phyloP scores from a whole-genome alignment of 768 basidiomycete species.

The Tephrocybe sp. region DNA sequence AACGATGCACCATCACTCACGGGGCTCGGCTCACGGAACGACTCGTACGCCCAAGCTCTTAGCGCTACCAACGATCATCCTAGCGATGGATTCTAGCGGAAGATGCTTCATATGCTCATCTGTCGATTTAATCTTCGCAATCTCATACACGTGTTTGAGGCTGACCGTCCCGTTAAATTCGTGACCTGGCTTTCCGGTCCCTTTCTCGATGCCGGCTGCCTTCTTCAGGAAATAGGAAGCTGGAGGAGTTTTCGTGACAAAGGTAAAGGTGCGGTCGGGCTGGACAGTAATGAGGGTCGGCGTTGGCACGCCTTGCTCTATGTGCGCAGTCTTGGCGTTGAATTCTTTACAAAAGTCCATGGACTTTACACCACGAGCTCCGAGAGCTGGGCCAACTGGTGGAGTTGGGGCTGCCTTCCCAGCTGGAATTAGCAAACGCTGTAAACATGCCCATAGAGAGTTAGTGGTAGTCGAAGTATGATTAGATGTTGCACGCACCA shows the following conservation, averaged over 20 bases:
- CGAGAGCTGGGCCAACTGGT: slow-evolving; percentile 95
- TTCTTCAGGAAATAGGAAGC: slow-evolving; percentile 89
- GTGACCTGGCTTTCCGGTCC: slow-evolving; percentile 79
- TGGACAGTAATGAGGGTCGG: slow-evolving; percentile 94
- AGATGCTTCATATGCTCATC: slow-evolving; percentile 90
- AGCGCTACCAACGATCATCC: slow-evolving; percentile 87
- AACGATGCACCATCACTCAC: slow-evolving; percentile 20
- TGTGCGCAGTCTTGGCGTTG: slow-evolving; percentile 93
- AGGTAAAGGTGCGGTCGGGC: slow-evolving; percentile 94
- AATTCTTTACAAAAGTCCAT: slow-evolving; percentile 99
- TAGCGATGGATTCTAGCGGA: slow-evolving; percentile 83
- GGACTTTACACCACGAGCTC: slow-evolving; percentile 96
- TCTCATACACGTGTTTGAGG: slow-evolving; percentile 98
- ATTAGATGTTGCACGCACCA: slow-evolving; percentile 49
- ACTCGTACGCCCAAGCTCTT: slow-evolving; percentile 88
- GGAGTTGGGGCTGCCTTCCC: slow-evolving; percentile 96
- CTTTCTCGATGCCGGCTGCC: slow-evolving; percentile 88
- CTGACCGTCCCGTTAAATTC: slow-evolving; percentile 79
- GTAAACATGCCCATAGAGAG: slow-evolving; percentile 12
- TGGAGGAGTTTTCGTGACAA: slow-evolving; percentile 90
- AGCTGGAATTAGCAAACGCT: slow-evolving; percentile 88
- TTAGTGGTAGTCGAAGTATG: slow-evolving; percentile 6
- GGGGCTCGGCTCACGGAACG: slow-evolving; percentile 60
- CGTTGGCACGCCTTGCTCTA: slow-evolving; percentile 80
- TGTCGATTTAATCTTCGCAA: slow-evolving; percentile 92